Evolutionary conservation across 768 basidiomycete genomes (phyloP), one percentile per base, ranked within the genome.

Genomic region (Rhizopogon vinicolor): DNA sequence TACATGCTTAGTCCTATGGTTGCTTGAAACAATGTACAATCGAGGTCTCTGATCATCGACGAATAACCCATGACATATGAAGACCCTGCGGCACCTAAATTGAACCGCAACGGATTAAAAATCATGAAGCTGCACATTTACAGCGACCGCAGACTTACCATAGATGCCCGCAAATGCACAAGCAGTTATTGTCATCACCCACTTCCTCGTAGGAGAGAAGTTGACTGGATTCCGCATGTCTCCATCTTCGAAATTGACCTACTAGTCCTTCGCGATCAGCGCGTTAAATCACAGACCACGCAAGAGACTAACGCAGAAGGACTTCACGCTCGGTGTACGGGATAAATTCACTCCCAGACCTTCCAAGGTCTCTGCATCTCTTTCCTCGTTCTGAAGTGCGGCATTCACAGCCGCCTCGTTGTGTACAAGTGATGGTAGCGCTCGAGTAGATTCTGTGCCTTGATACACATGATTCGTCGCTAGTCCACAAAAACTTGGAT

Each of bases 1-100:
- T 77, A 89, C 28, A 82, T 69, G 53, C 76, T 75, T 31, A 82
- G 65, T 29, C 79, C 82, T 35, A 80, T 64, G 0, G 76, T 77
- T 0, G 78, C 78, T 48, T 75, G 69, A 39, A 80, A 74, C 6
- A 64, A 52, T 33, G 31, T 33, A 33, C 31, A 33, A 33, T 33
- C 8, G 31, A 33, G 31, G 31, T 33, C 31, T 33, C 10, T 33
- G 31, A 10, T 33, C 31, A 33, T 33, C 10, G 31, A 33, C 10
- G 31, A 33, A 33, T 33, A 33, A 1, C 31, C 31, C 31, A 33
- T 33, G 31, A 33, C 31, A 33, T 33, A 33, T 33, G 31, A 33
- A 6, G 78, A 75, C 54, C 77, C 74, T 3, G 76, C 71, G 1
- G 78, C 75, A 37, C 83, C 86, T 82, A 33, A 33, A 33, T 37